Percentiles rank a stretch among this genome's conserved stretches.
These are phyloP conservation scores for Pochonia chlamydosporia DNA, from an alignment of 2,329 filamentous ascomycete species.

Conservation along the genomic window DNA sequence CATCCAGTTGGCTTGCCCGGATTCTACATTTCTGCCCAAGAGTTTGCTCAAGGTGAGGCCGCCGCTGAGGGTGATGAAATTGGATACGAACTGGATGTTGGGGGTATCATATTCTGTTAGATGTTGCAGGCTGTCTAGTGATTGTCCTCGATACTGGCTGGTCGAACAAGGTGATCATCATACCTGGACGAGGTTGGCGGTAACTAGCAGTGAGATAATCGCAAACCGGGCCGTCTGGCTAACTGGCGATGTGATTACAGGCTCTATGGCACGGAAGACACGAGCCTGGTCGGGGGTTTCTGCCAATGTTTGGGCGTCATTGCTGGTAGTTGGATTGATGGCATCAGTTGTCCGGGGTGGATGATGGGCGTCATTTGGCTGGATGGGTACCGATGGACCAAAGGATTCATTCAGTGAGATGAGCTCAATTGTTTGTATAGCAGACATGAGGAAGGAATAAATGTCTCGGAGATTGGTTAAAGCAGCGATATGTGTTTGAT, in stretches of 20 bases:
- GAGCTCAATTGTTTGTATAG: too few species aligned
- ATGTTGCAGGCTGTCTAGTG: too few species aligned
- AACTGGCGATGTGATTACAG: not conserved
- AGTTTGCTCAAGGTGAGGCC: constrained; percentile 21
- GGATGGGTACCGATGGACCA: too few species aligned
- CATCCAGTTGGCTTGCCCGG: constrained; percentile 32
- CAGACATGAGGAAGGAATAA: too few species aligned
- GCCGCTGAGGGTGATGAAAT: constrained; percentile 22
- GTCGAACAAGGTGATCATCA: not conserved
- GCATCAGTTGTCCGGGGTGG: too few species aligned
- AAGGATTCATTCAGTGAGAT: too few species aligned
- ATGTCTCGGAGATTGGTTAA: too few species aligned
- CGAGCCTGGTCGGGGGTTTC: not conserved
- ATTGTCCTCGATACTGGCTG: too few species aligned
- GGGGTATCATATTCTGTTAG: too few species aligned
- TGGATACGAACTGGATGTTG: constrained; percentile 20
- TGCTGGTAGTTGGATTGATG: too few species aligned
- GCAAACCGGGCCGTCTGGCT: not conserved
- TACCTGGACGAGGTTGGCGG: not conserved
- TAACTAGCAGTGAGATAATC: not conserved
- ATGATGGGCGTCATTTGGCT: too few species aligned
- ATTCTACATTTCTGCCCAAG: constrained; percentile 21
- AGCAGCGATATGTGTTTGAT: too few species aligned
- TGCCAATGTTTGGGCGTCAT: not conserved
- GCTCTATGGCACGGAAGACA: not conserved